A percentile compares a stretch with the other conserved stretches of the same genome.
Conservation (phyloP, 306 rosid genomes). For the Lupinus albus region DNA sequence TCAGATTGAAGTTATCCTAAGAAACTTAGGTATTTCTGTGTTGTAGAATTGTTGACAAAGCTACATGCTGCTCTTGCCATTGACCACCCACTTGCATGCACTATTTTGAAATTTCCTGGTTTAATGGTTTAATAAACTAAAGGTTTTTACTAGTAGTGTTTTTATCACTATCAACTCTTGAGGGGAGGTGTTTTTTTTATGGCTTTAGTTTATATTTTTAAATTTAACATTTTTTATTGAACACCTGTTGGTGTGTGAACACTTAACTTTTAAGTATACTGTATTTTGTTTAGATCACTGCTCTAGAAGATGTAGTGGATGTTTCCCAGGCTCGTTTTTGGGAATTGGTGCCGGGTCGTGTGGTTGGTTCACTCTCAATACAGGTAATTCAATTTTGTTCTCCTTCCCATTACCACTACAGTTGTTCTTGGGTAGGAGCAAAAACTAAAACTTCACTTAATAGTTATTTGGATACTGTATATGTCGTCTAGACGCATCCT, state of each 20-base stretch:
- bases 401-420: slow-evolving; percentile 2
- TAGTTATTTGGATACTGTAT: slow-evolving; percentile 13
- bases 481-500: neutral
- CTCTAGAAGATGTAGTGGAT: slow-evolving; percentile 76
- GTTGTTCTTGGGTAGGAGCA: slow-evolving; percentile 1
- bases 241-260: neutral
- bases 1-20: neutral
- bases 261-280: neutral
- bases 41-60: slow-evolving; percentile 6
- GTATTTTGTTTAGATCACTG: slow-evolving; percentile 55
- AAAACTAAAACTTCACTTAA: slow-evolving; percentile 13
- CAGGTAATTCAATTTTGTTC: slow-evolving; percentile 50
- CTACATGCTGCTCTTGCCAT: neutral
- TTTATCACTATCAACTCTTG: slow-evolving; percentile 10
- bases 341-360: slow-evolving; percentile 95
- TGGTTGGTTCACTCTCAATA: slow-evolving; percentile 74
- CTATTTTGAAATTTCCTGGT: slow-evolving; percentile 26
- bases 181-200: slow-evolving; percentile 27
- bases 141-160: neutral
- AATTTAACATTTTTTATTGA: slow-evolving; percentile 26
- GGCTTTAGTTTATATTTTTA: neutral
- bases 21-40: neutral
- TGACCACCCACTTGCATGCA: slow-evolving; percentile 10
- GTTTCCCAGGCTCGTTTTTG: slow-evolving; percentile 83
- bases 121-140: neutral